Evolutionary conservation across 495 filamentous ascomycete species (phyloP).

Genomic region (Talaromyces liani): DNA sequence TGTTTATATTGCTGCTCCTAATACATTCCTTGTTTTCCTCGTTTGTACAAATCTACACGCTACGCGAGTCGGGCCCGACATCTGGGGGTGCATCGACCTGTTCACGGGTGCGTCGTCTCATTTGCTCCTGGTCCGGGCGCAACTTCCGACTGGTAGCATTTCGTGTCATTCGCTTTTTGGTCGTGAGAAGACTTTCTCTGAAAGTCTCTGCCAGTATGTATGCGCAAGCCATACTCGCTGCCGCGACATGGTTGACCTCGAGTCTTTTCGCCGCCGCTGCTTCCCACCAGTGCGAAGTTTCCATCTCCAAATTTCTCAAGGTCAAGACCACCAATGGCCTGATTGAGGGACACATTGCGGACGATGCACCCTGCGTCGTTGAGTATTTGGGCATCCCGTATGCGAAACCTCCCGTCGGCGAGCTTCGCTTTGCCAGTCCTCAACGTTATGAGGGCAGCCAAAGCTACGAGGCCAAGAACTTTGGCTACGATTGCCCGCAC

Average conservation of each 20-base stretch:
- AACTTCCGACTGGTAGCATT: too few species aligned
- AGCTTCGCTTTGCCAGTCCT: slow-evolving; percentile 39
- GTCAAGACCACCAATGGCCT: slow-evolving; percentile 15
- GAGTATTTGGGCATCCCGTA: slow-evolving; percentile 46
- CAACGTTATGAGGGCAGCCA: slow-evolving; percentile 7
- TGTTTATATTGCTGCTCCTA: too few species aligned
- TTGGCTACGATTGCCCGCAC: slow-evolving; percentile 16
- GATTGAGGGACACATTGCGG: slow-evolving; percentile 37
- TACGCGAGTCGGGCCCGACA: too few species aligned
- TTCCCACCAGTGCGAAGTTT: neutral
- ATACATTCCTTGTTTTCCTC: too few species aligned
- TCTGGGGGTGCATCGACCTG: too few species aligned
- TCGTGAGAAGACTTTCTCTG: neutral
- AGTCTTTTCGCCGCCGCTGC: neutral
- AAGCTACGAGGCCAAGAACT: slow-evolving; percentile 11
- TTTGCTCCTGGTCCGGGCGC: too few species aligned
- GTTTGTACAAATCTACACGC: too few species aligned
- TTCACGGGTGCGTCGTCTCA: too few species aligned
- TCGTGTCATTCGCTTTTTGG: neutral
- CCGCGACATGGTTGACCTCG: neutral
- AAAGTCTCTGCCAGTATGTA: neutral
- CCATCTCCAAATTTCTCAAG: neutral
- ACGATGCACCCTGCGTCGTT: slow-evolving; percentile 24
- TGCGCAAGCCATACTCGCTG: neutral
- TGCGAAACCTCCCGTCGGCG: slow-evolving; percentile 36